phyloP scores from a whole-genome alignment of 129 eudicot species.

The Calendula officinalis region DNA sequence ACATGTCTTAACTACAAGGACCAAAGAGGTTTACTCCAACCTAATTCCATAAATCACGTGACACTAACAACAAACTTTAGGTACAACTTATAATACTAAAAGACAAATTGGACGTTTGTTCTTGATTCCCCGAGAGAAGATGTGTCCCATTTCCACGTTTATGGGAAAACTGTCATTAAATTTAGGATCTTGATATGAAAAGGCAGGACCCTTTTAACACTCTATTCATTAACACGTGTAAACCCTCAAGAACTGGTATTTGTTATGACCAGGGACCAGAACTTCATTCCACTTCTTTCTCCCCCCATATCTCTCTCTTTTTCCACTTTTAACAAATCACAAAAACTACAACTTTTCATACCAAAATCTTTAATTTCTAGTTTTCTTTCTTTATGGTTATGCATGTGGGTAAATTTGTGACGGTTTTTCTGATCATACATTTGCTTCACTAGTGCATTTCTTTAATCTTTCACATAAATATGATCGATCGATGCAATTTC shows the following conservation, averaged over 20 bases:
- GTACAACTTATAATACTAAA: not conserved
- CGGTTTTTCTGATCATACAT: slow-evolving; percentile 1
- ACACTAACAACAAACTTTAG: slow-evolving; percentile 11
- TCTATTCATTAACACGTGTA: slow-evolving; percentile 5
- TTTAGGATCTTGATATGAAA: slow-evolving; percentile 26
- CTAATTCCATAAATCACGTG: not conserved
- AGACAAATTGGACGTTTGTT: slow-evolving; percentile 16
- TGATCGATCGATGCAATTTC: slow-evolving; percentile 17
- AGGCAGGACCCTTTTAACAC: slow-evolving; percentile 1
- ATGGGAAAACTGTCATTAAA: slow-evolving; percentile 19
- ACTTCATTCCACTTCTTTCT: slow-evolving; percentile 13
- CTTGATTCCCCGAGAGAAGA: slow-evolving; percentile 2
- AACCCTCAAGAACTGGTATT: slow-evolving; percentile 15
- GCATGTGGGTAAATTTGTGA: not conserved
- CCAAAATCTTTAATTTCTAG: not conserved
- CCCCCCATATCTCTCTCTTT: not conserved
- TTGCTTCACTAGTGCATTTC: slow-evolving; percentile 17
- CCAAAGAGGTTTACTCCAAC: not conserved
- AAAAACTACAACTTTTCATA: slow-evolving; percentile 2
- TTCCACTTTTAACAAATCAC: slow-evolving; percentile 6
- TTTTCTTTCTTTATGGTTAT: slow-evolving; percentile 4
- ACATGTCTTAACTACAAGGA: too few relatives aligned
- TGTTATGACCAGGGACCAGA: slow-evolving; percentile 15
- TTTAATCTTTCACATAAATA: slow-evolving; percentile 13
- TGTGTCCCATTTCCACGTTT: slow-evolving; percentile 26